Conservation (phyloP, 1,284 basidiomycete species). For the Amanita bisporigera region DNA sequence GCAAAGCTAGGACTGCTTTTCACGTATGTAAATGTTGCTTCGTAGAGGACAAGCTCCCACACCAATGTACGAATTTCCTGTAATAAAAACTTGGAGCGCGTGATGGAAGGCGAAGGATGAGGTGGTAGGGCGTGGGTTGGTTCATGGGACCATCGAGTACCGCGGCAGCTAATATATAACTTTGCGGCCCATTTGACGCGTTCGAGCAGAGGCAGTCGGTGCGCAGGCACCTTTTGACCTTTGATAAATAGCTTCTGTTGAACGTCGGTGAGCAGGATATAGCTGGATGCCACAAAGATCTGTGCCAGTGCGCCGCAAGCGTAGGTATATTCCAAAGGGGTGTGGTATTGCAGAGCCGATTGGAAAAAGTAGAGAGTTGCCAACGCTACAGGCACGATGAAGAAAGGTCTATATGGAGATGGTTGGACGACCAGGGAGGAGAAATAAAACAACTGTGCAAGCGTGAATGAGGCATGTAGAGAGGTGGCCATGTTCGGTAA, state of each 20-base stretch:
- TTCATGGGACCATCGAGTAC: conserved; percentile 24
- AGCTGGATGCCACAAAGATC: conserved; percentile 11
- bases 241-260: conserved; percentile 14
- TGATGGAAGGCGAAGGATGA: neutral
- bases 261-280: conserved; percentile 19
- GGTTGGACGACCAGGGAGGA: conserved; percentile 14
- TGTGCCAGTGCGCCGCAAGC: neutral
- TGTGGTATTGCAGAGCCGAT: conserved; percentile 11
- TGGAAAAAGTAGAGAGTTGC: conserved; percentile 13
- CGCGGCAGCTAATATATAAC: conserved; percentile 16
- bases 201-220: neutral
- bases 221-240: conserved; percentile 11
- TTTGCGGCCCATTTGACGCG: conserved; percentile 19
- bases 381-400: conserved; percentile 19
- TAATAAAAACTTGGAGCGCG: conserved; percentile 8
- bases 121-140: conserved; percentile 5
- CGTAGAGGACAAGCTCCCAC: conserved; percentile 13
- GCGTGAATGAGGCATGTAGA: conserved; percentile 1
- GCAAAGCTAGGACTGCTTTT: conserved; percentile 8
- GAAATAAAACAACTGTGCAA: neutral
- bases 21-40: neutral
- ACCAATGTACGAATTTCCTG: conserved; percentile 6
- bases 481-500: neutral
- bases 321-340: conserved; percentile 1
- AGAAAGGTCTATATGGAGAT: conserved; percentile 15